These are phyloP conservation scores for Millerago galiae DNA, from an alignment of 805 yeast species.

Conservation along the genomic window DNA sequence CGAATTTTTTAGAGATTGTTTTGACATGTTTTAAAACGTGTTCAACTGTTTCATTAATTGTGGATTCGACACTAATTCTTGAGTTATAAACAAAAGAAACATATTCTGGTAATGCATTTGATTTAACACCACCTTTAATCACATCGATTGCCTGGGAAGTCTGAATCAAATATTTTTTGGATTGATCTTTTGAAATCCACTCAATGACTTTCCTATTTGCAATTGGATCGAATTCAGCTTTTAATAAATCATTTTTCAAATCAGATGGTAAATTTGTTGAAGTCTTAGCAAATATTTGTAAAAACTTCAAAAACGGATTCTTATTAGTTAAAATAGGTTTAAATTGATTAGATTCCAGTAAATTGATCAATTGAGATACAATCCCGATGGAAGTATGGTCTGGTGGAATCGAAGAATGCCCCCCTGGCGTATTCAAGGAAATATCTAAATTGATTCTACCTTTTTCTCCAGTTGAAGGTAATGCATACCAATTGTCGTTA, in stretches of 20 bases:
- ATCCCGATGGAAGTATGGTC: constrained; percentile 77
- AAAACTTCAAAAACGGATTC: constrained; percentile 54
- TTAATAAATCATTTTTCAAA: constrained; percentile 26
- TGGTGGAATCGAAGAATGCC: constrained; percentile 75
- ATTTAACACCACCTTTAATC: constrained; percentile 58
- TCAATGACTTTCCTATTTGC: constrained; percentile 29
- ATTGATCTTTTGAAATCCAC: constrained; percentile 5
- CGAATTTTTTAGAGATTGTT: constrained; percentile 36
- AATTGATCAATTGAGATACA: constrained; percentile 46
- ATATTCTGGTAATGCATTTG: constrained; percentile 61
- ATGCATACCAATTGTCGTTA: constrained; percentile 37
- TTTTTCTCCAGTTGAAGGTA: constrained; percentile 55
- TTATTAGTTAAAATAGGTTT: constrained; percentile 35
- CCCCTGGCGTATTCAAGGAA: constrained; percentile 56
- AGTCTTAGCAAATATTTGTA: constrained; percentile 55
- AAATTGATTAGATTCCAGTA: constrained; percentile 50
- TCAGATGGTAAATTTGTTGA: constrained; percentile 22
- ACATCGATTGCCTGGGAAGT: constrained; percentile 45
- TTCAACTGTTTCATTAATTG: constrained; percentile 25
- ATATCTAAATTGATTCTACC: constrained; percentile 50
- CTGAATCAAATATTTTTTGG: constrained; percentile 7
- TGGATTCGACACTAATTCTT: constrained; percentile 46
- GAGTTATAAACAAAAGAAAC: constrained; percentile 47
- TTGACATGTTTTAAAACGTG: constrained; percentile 29
- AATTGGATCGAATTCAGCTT: constrained; percentile 24